Conservation (phyloP, 2,329 filamentous ascomycete species). For the Penicillium sp. region DNA sequence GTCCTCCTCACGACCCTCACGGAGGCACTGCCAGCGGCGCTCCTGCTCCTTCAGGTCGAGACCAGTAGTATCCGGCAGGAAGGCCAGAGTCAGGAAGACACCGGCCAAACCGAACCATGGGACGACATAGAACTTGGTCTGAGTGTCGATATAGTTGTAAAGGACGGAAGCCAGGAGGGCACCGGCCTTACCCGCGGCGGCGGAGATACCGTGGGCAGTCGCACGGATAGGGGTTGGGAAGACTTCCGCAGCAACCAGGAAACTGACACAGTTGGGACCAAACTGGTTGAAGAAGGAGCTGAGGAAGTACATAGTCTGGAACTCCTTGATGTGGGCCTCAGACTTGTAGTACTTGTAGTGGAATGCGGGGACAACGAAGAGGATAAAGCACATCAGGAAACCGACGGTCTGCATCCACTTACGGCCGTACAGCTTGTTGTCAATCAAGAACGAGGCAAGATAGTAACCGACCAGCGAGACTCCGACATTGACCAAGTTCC, state of each 20-base stretch:
- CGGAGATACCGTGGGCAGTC: conserved; percentile 92
- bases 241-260: conserved; percentile 94
- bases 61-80: conserved; percentile 94
- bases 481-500: conserved; percentile 88
- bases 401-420: conserved; percentile 96
- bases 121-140: conserved; percentile 86
- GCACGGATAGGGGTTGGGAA: conserved; percentile 93
- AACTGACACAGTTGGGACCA: conserved; percentile 92
- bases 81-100: conserved; percentile 78
- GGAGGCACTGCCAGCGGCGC: conserved; percentile 86
- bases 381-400: conserved; percentile 89
- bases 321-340: conserved; percentile 72
- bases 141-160: conserved; percentile 90
- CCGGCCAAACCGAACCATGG: conserved; percentile 93
- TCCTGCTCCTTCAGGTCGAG: conserved; percentile 97
- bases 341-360: conserved; percentile 78
- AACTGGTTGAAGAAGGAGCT: conserved; percentile 99
- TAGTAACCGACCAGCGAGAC: conserved; percentile 90
- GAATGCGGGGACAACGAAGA: conserved; percentile 91
- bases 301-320: conserved; percentile 98
- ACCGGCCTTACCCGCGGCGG: conserved; percentile 84
- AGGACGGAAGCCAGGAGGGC: conserved; percentile 83
- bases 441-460: conserved; percentile 81
- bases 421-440: conserved; percentile 94
- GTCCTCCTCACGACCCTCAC: conserved; percentile 71